These are phyloP conservation scores for Quercus wislizeni DNA, from an alignment of 306 rosid species.

Conservation along the genomic window DNA sequence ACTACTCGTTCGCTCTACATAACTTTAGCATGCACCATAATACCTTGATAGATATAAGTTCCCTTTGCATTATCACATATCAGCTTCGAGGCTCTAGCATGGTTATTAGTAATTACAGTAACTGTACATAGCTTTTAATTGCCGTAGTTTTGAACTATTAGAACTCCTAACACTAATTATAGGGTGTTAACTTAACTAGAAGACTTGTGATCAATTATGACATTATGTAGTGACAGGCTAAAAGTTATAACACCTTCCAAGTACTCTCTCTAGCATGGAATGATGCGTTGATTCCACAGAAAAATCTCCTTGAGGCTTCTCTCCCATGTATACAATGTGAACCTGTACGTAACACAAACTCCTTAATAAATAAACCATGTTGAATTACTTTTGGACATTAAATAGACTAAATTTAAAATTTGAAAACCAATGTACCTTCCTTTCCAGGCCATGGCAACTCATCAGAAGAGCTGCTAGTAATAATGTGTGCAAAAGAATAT, in stretches of 20 bases:
- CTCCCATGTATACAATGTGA: slow-evolving; percentile 33
- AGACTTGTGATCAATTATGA: too few relatives aligned
- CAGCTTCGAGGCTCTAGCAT: too few relatives aligned
- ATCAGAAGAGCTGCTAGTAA: slow-evolving; percentile 22
- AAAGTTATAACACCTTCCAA: slow-evolving; percentile 23
- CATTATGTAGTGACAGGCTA: neutral
- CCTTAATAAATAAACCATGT: neutral
- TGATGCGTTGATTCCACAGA: slow-evolving; percentile 16
- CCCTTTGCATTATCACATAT: too few relatives aligned
- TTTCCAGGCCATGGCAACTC: slow-evolving; percentile 21
- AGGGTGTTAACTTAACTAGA: too few relatives aligned
- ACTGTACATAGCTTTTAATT: too few relatives aligned
- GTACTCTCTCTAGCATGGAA: slow-evolving; percentile 22
- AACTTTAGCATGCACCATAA: too few relatives aligned
- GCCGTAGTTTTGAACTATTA: too few relatives aligned
- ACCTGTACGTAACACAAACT: neutral
- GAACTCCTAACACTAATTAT: too few relatives aligned
- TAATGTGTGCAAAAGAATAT: slow-evolving; percentile 7
- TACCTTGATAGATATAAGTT: too few relatives aligned
- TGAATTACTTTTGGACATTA: neutral
- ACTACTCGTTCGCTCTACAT: too few relatives aligned
- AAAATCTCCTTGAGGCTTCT: slow-evolving; percentile 6
- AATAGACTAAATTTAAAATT: neutral
- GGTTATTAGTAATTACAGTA: too few relatives aligned
- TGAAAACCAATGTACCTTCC: slow-evolving; percentile 15